A percentile compares a stretch with the other conserved stretches of the same genome.
phyloP scores from a whole-genome alignment of 106 monocot genomes.

The Iris macrosiphon region DNA sequence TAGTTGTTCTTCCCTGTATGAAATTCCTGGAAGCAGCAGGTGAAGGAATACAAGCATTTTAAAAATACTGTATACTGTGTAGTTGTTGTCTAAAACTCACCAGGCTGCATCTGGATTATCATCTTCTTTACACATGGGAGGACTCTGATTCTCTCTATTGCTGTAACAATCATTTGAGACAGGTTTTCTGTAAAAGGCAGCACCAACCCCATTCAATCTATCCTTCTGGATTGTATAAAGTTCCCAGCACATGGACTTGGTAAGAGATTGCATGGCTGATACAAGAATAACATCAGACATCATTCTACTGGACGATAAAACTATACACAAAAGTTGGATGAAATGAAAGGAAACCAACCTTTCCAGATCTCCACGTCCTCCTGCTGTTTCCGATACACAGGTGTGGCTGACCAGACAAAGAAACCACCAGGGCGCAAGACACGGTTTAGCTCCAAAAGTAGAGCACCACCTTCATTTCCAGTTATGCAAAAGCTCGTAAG shows the following conservation, averaged over 20 bases:
- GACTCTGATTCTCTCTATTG: constrained; percentile 37
- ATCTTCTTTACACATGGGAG: constrained; percentile 68
- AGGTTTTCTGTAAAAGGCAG: constrained; percentile 78
- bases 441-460: constrained; percentile 78
- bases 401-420: constrained; percentile 89
- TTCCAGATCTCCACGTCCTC: constrained; percentile 86
- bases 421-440: constrained; percentile 83
- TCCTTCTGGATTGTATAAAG: constrained; percentile 71
- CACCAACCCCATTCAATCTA: constrained; percentile 52
- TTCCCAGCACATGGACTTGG: constrained; percentile 81
- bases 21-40: no score
- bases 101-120: constrained; percentile 78
- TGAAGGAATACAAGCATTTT: no score
- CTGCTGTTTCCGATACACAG: constrained; percentile 78
- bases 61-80: no score
- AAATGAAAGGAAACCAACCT: constrained; percentile 20
- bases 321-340: not conserved
- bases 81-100: no score
- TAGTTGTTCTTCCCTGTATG: no score
- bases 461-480: constrained; percentile 42
- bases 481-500: not conserved
- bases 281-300: not conserved
- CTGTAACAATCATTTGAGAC: constrained; percentile 66
- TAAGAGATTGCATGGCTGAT: constrained; percentile 67
- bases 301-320: not conserved